Evolutionary conservation across 2,329 filamentous ascomycete species (phyloP), one percentile per base, ranked within the genome.

Genomic region (Xylariaceae sp.): DNA sequence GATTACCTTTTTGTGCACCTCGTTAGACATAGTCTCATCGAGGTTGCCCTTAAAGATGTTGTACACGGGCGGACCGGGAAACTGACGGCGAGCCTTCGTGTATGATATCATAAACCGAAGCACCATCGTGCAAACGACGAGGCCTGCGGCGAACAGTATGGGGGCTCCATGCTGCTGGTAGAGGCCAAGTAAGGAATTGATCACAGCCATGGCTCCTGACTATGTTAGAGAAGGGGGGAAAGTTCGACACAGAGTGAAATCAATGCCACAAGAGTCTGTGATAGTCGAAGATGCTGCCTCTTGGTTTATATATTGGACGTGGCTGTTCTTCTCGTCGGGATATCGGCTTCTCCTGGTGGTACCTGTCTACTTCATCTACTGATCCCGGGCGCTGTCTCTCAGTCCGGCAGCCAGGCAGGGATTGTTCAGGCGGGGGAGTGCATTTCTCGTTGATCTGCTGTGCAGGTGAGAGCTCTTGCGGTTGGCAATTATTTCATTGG

Each of bases 41-140:
- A 62, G 57, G 17, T 62, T 62, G 2, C 60, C 60, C 15, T 53
- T 23, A 1, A 60, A 47, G 15, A 57, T 39, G 45, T 60, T 62
- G 35, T 60, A 55, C 23, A 62, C 60, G 9, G 60, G 60, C 3
- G 60, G 60, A 2, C 60, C 60, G 8, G 60, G 60, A 15, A 62
- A 62, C 55, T 62, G 60, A 10, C 34, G 57, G 15, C 60, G 60
- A 57, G 60, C 60, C 18, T 55, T 42, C 15, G 55, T 57, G 23
- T 62, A 62, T 4, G 57, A 62, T 10, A 60, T 15, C 15, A 62
- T 51, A 44, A 62, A 62, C 7, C 54, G 54, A 9, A 62, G 35
- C 1, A 62, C 2, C 11, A 53, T 0, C 2, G 57, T 60, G 18
- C 57, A 11, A 35, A 54, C 55, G 48, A 62, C 57, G 15, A 60